Conservation (phyloP, 2,329 filamentous ascomycete species). For the Phoma herbarum region DNA sequence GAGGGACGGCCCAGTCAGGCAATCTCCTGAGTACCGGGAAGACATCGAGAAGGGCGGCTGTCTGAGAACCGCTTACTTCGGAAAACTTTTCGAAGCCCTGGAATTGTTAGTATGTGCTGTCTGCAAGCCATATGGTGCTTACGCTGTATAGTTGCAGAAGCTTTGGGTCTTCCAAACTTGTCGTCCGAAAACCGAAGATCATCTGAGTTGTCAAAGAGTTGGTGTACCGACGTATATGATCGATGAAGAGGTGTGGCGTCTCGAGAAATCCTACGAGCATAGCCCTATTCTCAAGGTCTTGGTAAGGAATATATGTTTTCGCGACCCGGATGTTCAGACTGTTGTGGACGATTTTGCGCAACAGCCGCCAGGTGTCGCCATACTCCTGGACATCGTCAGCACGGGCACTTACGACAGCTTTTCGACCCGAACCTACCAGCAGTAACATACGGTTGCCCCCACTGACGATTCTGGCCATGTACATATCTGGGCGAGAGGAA, state of each 20-base stretch:
- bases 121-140: constrained; percentile 10
- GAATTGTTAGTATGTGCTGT: not conserved
- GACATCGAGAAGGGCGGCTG: constrained; percentile 57
- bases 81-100: constrained; percentile 55
- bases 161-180: constrained; percentile 28
- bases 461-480: constrained; percentile 20
- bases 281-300: constrained; percentile 64
- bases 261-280: constrained; percentile 62
- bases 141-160: constrained; percentile 29
- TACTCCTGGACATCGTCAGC: constrained; percentile 19
- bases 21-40: constrained; percentile 58
- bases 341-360: constrained; percentile 34
- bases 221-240: constrained; percentile 60
- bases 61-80: constrained; percentile 53
- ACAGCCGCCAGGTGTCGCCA: constrained; percentile 26
- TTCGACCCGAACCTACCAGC: constrained; percentile 17
- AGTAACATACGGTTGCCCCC: constrained; percentile 22
- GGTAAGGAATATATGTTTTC: constrained; percentile 57
- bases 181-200: constrained; percentile 56
- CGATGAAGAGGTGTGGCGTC: constrained; percentile 53
- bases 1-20: constrained; percentile 41
- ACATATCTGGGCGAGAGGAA: constrained; percentile 55
- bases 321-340: constrained; percentile 32
- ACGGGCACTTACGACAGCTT: accelerated
- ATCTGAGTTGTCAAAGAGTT: constrained; percentile 61